Base-by-base conservation (phyloP, 805 yeast genomes). In the Priceomyces medius region DNA sequence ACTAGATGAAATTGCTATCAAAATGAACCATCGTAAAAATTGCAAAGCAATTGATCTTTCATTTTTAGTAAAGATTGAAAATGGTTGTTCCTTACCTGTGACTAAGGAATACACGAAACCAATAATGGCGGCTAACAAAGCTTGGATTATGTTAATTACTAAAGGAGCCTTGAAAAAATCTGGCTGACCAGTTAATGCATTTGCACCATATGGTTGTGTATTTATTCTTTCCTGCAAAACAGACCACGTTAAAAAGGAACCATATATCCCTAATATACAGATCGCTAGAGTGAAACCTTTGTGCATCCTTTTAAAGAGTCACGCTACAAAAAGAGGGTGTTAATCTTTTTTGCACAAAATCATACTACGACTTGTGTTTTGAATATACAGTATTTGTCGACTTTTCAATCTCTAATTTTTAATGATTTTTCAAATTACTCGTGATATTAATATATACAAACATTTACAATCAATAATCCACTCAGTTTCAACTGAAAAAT, bases 181-280 rank as follows among this genome's bases (percentile, higher is more conserved):
- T 3, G 59, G 55, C 12, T 49, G 47, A 4, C 47, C 59, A 13
- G 48, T 50, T 12, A 61, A 55, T 21, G 76, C 75, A 7, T 66
- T 52, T 13, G 41, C 36, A 1, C 86, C 88, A 63, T 89, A 88
- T 9, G 85, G 77, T 35, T 81, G 82, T 1, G 89, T 80, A 10
- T 89, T 76, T 48, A 93, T 79, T 35, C 91, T 81, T 61, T 93
- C 99, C 57, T 93, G 98, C 9, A 93, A 76, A 27, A 88, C 76
- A 0, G 96, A 89, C 99, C 99, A 93, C 1, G 91, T 75, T 20
- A 93, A 66, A 54, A 93, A 93, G 37, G 96, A 84, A 2, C 79
- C 80, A 56, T 93, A 93, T 27, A 93, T 86, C 0, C 97, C 97
- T 8, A 55, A 40, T 4, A 70, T 68, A 44, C 70, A 68, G 14